phyloP scores from a whole-genome alignment of 2,329 filamentous ascomycete genomes.

The Hypoxylon sp. region DNA sequence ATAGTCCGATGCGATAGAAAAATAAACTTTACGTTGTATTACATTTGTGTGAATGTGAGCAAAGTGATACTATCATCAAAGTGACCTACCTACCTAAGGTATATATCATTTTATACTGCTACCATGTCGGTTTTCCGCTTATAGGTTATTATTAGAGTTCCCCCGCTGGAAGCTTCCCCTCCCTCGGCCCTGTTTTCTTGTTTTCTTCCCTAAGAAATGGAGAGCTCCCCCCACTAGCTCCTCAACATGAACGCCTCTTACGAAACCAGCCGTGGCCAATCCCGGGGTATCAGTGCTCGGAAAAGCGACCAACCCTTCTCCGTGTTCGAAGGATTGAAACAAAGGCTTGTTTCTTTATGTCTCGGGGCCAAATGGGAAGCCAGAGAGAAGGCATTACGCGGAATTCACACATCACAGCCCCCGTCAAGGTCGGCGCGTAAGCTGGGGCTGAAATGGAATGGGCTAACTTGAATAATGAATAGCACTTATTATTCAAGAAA shows the following conservation, averaged over 20 bases:
- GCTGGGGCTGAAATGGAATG: constrained; percentile 32
- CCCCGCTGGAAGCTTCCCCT: constrained; percentile 7
- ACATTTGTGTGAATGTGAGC: background rate
- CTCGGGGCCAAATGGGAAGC: constrained; percentile 22
- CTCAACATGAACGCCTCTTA: constrained; percentile 14
- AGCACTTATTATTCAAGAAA: constrained; percentile 32
- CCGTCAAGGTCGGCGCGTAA: constrained; percentile 38
- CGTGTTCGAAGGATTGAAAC: constrained; percentile 30
- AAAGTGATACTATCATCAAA: background rate
- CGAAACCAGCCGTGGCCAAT: constrained; percentile 30
- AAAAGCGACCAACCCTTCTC: constrained; percentile 19
- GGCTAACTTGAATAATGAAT: constrained; percentile 35
- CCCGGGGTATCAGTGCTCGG: constrained; percentile 15
- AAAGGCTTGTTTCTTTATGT: constrained; percentile 25
- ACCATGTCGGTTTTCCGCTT: background rate
- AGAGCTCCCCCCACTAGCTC: constrained; percentile 22
- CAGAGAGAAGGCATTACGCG: constrained; percentile 10
- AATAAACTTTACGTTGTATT: constrained; percentile 22
- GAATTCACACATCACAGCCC: constrained; percentile 21
- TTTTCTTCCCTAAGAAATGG: background rate
- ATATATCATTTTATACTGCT: background rate
- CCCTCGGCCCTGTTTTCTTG: background rate
- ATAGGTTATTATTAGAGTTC: constrained; percentile 3
- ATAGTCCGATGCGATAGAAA: constrained; percentile 31
- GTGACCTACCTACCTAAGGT: too few species aligned